A percentile compares a stretch with the other conserved stretches of the same genome.
Conservation (phyloP, 495 filamentous ascomycete species). For the Aspergillus homomorphus region DNA sequence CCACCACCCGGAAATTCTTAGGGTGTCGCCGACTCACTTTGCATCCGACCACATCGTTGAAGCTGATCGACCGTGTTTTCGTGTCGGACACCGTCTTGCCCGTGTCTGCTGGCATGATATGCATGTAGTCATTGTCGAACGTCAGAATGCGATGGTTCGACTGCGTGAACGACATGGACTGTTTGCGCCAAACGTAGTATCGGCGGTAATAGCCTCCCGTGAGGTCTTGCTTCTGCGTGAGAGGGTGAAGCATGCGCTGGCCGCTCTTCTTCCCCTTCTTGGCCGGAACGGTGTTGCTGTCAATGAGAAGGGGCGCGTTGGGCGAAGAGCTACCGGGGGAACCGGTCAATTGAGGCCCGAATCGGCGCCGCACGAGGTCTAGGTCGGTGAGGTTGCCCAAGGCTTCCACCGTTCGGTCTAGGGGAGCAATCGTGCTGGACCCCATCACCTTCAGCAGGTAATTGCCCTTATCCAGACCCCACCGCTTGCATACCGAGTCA, state of each 20-base stretch:
- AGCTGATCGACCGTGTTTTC: slow-evolving; percentile 88
- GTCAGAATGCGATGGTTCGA: slow-evolving; percentile 79
- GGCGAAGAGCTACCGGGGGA: slow-evolving; percentile 80
- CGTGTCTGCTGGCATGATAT: slow-evolving; percentile 78
- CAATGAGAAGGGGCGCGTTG: slow-evolving; percentile 68
- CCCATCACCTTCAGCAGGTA: slow-evolving; percentile 85
- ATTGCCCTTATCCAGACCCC: slow-evolving; percentile 83
- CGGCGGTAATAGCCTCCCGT: slow-evolving; percentile 72
- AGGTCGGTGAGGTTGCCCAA: slow-evolving; percentile 80
- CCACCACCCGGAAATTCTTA: slow-evolving; percentile 84
- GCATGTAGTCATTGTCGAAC: slow-evolving; percentile 93
- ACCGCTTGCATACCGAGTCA: slow-evolving; percentile 83
- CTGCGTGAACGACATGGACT: slow-evolving; percentile 88
- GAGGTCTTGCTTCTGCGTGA: slow-evolving; percentile 74
- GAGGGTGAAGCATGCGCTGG: slow-evolving; percentile 64
- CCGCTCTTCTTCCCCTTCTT: slow-evolving; percentile 69
- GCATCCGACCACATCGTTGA: slow-evolving; percentile 87
- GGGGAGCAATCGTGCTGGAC: slow-evolving; percentile 75
- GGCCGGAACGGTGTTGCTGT: slow-evolving; percentile 36
- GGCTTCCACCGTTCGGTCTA: slow-evolving; percentile 87
- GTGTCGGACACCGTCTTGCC: slow-evolving; percentile 52
- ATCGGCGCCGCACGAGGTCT: slow-evolving; percentile 82
- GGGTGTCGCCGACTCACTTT: slow-evolving; percentile 90
- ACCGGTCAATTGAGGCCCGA: slow-evolving; percentile 74
- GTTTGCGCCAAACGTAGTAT: slow-evolving; percentile 88